These are phyloP conservation scores for Mayamaea pseudoterrestris DNA, from an alignment of 108 stramenopile species.

Conservation along the genomic window DNA sequence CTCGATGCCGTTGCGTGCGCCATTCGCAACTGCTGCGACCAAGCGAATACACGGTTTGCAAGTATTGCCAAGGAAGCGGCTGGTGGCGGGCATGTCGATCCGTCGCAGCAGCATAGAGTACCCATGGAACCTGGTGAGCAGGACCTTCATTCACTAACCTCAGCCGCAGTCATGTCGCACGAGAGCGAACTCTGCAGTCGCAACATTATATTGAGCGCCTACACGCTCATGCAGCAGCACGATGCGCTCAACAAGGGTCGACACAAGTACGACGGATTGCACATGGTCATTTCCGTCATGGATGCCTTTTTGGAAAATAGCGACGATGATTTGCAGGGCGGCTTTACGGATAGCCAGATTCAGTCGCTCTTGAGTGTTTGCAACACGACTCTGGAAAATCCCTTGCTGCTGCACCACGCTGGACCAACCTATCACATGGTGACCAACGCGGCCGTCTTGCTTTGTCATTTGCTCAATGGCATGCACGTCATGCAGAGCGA, in stretches of 20 bases:
- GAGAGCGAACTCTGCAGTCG: constrained; percentile 79
- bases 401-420: constrained; percentile 58
- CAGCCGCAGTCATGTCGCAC: constrained; percentile 54
- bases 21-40: constrained; percentile 76
- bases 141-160: constrained; percentile 38
- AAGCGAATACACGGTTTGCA: constrained; percentile 62
- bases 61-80: constrained; percentile 42
- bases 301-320: constrained; percentile 76
- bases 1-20: constrained; percentile 79
- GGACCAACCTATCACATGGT: constrained; percentile 84
- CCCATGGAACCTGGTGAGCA: constrained; percentile 35
- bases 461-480: constrained; percentile 78
- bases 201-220: constrained; percentile 72
- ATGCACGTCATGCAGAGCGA: constrained; percentile 50
- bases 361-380: constrained; percentile 63
- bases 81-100: constrained; percentile 19
- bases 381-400: constrained; percentile 72
- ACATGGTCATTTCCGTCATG: constrained; percentile 61
- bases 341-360: constrained; percentile 73
- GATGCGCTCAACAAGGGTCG: constrained; percentile 21
- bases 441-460: constrained; percentile 59
- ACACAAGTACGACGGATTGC: constrained; percentile 61
- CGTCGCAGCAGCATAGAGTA: constrained; percentile 17
- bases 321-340: constrained; percentile 45
- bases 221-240: constrained; percentile 62